Percentiles rank a stretch among this genome's conserved stretches.
Conservation (phyloP, 176 grass and related monocot species). For the Aegilops sharonensis region DNA sequence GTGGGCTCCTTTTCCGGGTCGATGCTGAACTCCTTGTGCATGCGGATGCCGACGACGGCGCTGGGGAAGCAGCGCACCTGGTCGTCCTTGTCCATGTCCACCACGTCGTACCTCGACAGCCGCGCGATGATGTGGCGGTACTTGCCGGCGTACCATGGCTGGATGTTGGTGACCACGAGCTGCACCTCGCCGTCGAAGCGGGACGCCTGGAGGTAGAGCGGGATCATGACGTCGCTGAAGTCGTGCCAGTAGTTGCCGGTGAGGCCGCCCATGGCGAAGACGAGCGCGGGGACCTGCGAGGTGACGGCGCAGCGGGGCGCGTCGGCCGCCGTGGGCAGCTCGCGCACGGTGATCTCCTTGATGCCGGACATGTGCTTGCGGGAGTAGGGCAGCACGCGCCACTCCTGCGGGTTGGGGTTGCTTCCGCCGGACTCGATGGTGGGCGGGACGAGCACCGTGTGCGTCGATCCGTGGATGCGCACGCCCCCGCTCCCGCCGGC, state of each 20-base stretch:
- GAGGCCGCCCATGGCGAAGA: slow-evolving; percentile 73
- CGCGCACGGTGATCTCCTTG: slow-evolving; percentile 51
- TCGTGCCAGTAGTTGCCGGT: slow-evolving; percentile 94
- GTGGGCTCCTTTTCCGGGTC: slow-evolving; percentile 40
- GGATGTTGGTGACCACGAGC: slow-evolving; percentile 60
- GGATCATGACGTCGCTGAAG: slow-evolving; percentile 75
- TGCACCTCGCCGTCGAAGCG: slow-evolving; percentile 68
- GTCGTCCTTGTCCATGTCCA: slow-evolving; percentile 68
- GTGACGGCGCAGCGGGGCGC: slow-evolving; percentile 46
- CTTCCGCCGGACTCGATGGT: slow-evolving; percentile 39
- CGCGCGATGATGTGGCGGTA: slow-evolving; percentile 37
- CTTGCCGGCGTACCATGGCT: slow-evolving; percentile 67
- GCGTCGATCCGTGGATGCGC: slow-evolving; percentile 46
- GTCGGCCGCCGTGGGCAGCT: slow-evolving; percentile 23
- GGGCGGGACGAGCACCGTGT: slow-evolving; percentile 46
- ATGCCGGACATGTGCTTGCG: slow-evolving; percentile 53
- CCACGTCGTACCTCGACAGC: slow-evolving; percentile 48
- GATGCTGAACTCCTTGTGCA: slow-evolving; percentile 89
- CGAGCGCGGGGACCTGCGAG: slow-evolving; percentile 51
- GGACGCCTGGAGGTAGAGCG: slow-evolving; percentile 54
- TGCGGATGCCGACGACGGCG: slow-evolving; percentile 60
- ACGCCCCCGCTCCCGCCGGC: slow-evolving; percentile 46
- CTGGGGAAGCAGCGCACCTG: slow-evolving; percentile 59
- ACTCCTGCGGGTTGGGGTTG: slow-evolving; percentile 57
- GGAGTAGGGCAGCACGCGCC: slow-evolving; percentile 61